Base-by-base conservation (phyloP, 352 stramenopile species). In the Phytophthora crassamura region DNA sequence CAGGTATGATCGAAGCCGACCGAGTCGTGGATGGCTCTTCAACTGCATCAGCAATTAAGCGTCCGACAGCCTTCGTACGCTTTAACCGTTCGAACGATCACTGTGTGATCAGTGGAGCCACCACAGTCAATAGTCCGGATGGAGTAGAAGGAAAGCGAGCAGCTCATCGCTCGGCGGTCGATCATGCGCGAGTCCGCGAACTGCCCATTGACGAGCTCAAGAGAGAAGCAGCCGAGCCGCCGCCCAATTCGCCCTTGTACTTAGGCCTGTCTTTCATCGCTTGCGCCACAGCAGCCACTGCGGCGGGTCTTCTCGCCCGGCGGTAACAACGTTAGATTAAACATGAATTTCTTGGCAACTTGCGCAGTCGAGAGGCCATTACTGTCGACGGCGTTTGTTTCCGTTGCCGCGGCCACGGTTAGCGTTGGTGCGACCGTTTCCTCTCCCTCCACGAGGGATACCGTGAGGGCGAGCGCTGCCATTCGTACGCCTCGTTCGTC, bases 221-320 rank as follows among this genome's bases (percentile, higher is more conserved):
- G 20, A 55, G 42, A 32, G 47, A 60, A 14, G 59, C 54, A 6
- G 36, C 20, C 10, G 56, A 65, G 33, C 49, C 63, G 10, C 36
- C 62, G 5, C 51, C 60, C 33, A 77, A 68, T 10, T 77, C 78
- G 4, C 70, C 72, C 1, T 46, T 85, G 16, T 77, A 78, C 57
- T 57, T 87, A 28, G 75, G 78, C 35, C 56, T 87, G n/a, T 84
- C 78, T 4, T 70, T 87, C 36, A 72, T 87, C 10, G 78, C 74
- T 2, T 87, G 78, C 16, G 78, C 75, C 25, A 85, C 74, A 0
- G 75, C 76, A 16, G 78, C 75, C 33, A 84, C 75, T 14, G 75
- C 75, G 4, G 77, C 75, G 4, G 59, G 75, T 14, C 59, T 87
- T 20, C 51, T 80, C 7, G 69, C 70, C n/a, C 77, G 77, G 14